phyloP scores from a whole-genome alignment of 2,329 filamentous ascomycete genomes.

The Aspergillus fischeri region DNA sequence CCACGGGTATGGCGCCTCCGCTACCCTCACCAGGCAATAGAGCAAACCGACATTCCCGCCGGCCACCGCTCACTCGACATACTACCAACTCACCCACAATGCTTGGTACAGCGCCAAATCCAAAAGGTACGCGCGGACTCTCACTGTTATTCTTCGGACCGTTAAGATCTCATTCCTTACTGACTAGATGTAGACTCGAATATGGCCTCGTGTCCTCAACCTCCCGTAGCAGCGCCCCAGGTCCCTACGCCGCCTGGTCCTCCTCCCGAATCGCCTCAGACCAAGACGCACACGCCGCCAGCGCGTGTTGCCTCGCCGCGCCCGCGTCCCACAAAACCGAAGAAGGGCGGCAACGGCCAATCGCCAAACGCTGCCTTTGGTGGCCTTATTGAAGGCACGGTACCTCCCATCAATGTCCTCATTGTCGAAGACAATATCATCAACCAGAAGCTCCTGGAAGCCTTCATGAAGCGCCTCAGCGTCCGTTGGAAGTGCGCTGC shows the following conservation, averaged over 20 bases:
- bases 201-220: slow-evolving; percentile 17
- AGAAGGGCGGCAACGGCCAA: slow-evolving; percentile 29
- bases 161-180: not conserved
- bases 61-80: slow-evolving; percentile 60
- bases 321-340: slow-evolving; percentile 30
- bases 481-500: slow-evolving; percentile 97
- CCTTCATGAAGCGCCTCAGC: slow-evolving; percentile 92
- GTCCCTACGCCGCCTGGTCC: slow-evolving; percentile 32
- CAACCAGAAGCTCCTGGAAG: slow-evolving; percentile 87
- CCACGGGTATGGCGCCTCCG: slow-evolving; percentile 72
- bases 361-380: slow-evolving; percentile 43
- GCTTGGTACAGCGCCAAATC: slow-evolving; percentile 46
- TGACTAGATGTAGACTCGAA: slow-evolving; percentile 22
- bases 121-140: slow-evolving; percentile 36
- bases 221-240: slow-evolving; percentile 25
- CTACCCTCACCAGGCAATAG: slow-evolving; percentile 77
- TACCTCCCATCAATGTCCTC: slow-evolving; percentile 93
- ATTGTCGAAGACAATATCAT: slow-evolving; percentile 99
- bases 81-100: slow-evolving; percentile 79
- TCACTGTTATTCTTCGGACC: slow-evolving; percentile 16
- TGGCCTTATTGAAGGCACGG: slow-evolving; percentile 70
- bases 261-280: slow-evolving; percentile 35
- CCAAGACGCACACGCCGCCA: slow-evolving; percentile 32
- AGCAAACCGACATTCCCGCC: slow-evolving; percentile 52
- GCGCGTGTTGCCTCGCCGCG: slow-evolving; percentile 48